Conservation (phyloP, 2,329 filamentous ascomycete species). For the Colletotrichum coccodes region DNA sequence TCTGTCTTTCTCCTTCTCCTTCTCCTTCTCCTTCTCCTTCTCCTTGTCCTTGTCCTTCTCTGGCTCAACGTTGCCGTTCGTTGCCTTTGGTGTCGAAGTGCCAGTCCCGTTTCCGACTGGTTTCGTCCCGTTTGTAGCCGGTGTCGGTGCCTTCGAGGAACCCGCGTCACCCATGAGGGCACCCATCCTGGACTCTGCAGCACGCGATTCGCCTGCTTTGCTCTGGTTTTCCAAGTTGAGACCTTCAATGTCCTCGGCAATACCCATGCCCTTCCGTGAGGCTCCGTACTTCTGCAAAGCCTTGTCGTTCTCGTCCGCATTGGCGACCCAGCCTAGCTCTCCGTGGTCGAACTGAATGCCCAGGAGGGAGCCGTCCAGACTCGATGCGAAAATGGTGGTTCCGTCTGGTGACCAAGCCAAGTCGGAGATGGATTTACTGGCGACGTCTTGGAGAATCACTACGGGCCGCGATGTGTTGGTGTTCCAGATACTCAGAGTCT, state of each 20-base stretch:
- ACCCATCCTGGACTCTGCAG: constrained; percentile 94
- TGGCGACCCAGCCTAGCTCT: constrained; percentile 90
- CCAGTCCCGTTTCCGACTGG: constrained; percentile 42
- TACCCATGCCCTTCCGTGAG: constrained; percentile 86
- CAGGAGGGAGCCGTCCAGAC: constrained; percentile 89
- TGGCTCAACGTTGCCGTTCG: constrained; percentile 50
- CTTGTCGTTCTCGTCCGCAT: constrained; percentile 89
- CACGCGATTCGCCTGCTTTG: constrained; percentile 89
- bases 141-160: constrained; percentile 59
- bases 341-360: constrained; percentile 84
- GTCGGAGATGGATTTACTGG: constrained; percentile 92
- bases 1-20: constrained; percentile 45
- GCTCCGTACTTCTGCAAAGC: constrained; percentile 92
- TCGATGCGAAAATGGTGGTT: constrained; percentile 84
- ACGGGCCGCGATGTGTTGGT: constrained; percentile 93
- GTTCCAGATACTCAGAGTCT: constrained; percentile 96
- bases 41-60: constrained; percentile 46
- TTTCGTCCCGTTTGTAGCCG: constrained; percentile 64
- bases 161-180: constrained; percentile 93
- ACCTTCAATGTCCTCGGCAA: constrained; percentile 92
- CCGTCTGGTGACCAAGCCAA: constrained; percentile 95
- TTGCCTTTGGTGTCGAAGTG: constrained; percentile 48
- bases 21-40: constrained; percentile 48
- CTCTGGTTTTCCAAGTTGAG: constrained; percentile 89
- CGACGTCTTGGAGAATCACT: constrained; percentile 88